Percentiles rank a stretch among this genome's conserved stretches.
Evolutionary conservation across 2,329 filamentous ascomycete species (phyloP).

Genomic region (Didymella lethalis): DNA sequence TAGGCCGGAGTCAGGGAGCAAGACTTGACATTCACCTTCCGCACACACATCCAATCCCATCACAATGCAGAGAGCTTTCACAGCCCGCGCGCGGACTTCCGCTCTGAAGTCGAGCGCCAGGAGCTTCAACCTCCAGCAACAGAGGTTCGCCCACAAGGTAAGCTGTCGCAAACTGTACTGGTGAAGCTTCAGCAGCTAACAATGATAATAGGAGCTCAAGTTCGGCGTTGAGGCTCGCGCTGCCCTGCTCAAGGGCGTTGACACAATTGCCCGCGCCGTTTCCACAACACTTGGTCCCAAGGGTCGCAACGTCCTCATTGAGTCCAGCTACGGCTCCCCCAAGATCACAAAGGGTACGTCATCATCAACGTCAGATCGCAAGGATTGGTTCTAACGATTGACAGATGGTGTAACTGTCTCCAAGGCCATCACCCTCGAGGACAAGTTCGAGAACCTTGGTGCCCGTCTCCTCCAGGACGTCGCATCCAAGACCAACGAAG

Average conservation of each 20-base stretch:
- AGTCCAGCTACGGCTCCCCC: conserved; percentile 97
- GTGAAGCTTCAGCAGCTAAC: conserved; percentile 10
- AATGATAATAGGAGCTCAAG: conserved; percentile 79
- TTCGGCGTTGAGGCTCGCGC: conserved; percentile 96
- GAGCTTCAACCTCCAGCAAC: conserved; percentile 79
- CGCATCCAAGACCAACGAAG: conserved; percentile 98
- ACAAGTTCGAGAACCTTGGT: conserved; percentile 99
- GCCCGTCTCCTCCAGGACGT: conserved; percentile 97
- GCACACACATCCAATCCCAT: conserved; percentile 30
- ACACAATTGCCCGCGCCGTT: conserved; percentile 95
- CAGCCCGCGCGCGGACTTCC: conserved; percentile 80
- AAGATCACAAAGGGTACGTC: conserved; percentile 97
- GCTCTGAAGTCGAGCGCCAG: conserved; percentile 72
- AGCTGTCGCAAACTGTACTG: not conserved
- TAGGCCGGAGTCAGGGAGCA: conserved; percentile 49
- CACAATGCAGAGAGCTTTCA: conserved; percentile 95
- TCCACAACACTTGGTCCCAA: conserved; percentile 96
- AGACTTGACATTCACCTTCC: conserved; percentile 36
- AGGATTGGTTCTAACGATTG: conserved; percentile 25
- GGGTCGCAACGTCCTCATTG: conserved; percentile 97
- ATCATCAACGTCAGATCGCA: not conserved
- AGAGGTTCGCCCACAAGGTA: conserved; percentile 98
- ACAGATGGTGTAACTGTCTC: conserved; percentile 63
- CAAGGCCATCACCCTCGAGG: conserved; percentile 89
- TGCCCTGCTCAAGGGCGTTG: conserved; percentile 88